These are phyloP conservation scores for Fomitopsis pinicola DNA, from an alignment of 1,284 basidiomycete species.

Conservation along the genomic window DNA sequence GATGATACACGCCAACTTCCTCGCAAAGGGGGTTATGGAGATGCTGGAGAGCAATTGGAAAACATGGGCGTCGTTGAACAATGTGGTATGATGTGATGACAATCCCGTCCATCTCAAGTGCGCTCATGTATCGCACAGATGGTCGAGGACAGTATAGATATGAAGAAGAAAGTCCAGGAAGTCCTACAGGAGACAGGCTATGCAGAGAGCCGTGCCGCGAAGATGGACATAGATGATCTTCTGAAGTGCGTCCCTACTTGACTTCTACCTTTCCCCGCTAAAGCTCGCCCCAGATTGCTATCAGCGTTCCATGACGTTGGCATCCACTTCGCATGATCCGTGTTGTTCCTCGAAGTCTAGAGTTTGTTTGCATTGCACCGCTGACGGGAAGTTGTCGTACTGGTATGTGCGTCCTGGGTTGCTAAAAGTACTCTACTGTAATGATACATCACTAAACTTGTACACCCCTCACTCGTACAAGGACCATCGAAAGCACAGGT, in stretches of 20 bases:
- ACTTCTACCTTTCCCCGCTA: not conserved
- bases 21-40: slow-evolving; percentile 90
- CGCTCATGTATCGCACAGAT: slow-evolving; percentile 40
- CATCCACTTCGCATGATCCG: slow-evolving; percentile 68
- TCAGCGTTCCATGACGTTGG: slow-evolving; percentile 82
- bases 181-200: slow-evolving; percentile 68
- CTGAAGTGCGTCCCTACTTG: slow-evolving; percentile 47
- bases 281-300: slow-evolving; percentile 40
- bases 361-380: not conserved
- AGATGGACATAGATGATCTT: slow-evolving; percentile 80
- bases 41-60: slow-evolving; percentile 94
- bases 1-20: slow-evolving; percentile 83
- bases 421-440: slow-evolving; percentile 9
- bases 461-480: not conserved
- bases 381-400: not conserved
- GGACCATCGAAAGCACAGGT: not conserved
- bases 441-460: not conserved
- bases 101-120: not conserved
- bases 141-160: slow-evolving; percentile 66
- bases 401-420: not conserved
- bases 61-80: slow-evolving; percentile 88
- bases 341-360: not conserved
- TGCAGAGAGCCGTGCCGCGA: slow-evolving; percentile 68
- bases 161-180: slow-evolving; percentile 73
- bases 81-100: slow-evolving; percentile 47